Evolutionary conservation across 495 filamentous ascomycete genomes (phyloP), one percentile per base, ranked within the genome.

Genomic region (Tetracladium setigerum): DNA sequence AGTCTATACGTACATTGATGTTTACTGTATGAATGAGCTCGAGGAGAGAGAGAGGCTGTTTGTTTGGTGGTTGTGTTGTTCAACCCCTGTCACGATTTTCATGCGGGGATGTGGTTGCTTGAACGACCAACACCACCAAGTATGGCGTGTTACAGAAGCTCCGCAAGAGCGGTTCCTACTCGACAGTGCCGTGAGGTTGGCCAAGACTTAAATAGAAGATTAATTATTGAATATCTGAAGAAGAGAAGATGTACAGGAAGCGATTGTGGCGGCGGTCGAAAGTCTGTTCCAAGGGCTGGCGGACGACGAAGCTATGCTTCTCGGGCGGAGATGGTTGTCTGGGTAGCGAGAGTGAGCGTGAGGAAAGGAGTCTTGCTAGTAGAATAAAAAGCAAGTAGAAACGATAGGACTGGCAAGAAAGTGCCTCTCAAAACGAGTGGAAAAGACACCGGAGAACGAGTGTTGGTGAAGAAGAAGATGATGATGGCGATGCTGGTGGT

Each of bases 41-140:
- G 15, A 24, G 17, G 37, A 19, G 18, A 31, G 18, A 52, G 49
- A 41, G 38, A 49, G 41, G 7, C 22, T 7, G 22, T 27, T 27
- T 45, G 46, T 47, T 51, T 52, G 47, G 48, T 50, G 24, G 37
- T 58, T 51, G 51, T 24, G 47, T 48, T 46, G 30, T 46, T 31
- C 36, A 17, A 33, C 49, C 45, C 49, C 55, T 40, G 41, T 44
- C 47, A n/a, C 15, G 36, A 51, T 34, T 16, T 10, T 24, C 36
- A 45, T 47, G 55, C 44, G 47, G 47, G 55, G 47, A 42, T 31
- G 17, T 16, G 14, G 55, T 58, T 58, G 51, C 55, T 58, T 52
- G 51, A 51, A 30, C 55, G 47, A 58, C 55, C 41, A 50, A 34
- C 16, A 53, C 44, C 43, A 44, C 44, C 43, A 44, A 49, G 33